Evolutionary conservation across 2,329 filamentous ascomycete species (phyloP), one percentile per base, ranked within the genome.

Genomic region (Sordariomycetes sp.): DNA sequence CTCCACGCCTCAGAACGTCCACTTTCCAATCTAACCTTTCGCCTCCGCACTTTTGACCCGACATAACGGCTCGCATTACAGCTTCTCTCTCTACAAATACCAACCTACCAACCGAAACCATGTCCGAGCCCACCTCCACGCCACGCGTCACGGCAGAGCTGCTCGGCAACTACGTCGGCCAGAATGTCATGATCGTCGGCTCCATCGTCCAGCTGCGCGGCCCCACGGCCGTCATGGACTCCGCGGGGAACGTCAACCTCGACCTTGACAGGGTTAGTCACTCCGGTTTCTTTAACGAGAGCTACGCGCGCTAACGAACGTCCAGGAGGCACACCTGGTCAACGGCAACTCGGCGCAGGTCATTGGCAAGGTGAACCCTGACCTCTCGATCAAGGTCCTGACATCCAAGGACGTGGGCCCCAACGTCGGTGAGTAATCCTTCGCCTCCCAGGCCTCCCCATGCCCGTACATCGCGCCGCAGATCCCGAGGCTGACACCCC

Each of bases 131-230:
- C 65, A 85, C 76, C 60, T 79, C 79, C 28, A 83, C 90, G 54
- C 93, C 94, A 34, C 91, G 94, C 71, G 84, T 97, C 70, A 90
- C 89, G 54, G 88, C 88, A 57, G 75, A 80, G 48, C 88, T 93
- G 73, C 87, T 97, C 59, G 83, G 90, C 69, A 79, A 79, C 67
- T 96, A 92, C 74, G 79, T 85, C 63, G 78, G 79, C 64, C 81
- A 83, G 63, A 89, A 88, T 61, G 89, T 97, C 62, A 91, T 91
- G 65, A 78, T 97, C 58, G 79, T 96, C 5, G 94, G 94, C 66
- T 91, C 88, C 66, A 91, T 97, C 53, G 81, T 83, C 3, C 86
- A 94, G 66, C 78, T 97, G 25, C 86, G 86, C 56, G 92, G 92
- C 64, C 89, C 94, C 57, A 81, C 82, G 55, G 93, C 91, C 0